phyloP scores from a whole-genome alignment of 352 stramenopile species.

The Pythium angustatum region DNA sequence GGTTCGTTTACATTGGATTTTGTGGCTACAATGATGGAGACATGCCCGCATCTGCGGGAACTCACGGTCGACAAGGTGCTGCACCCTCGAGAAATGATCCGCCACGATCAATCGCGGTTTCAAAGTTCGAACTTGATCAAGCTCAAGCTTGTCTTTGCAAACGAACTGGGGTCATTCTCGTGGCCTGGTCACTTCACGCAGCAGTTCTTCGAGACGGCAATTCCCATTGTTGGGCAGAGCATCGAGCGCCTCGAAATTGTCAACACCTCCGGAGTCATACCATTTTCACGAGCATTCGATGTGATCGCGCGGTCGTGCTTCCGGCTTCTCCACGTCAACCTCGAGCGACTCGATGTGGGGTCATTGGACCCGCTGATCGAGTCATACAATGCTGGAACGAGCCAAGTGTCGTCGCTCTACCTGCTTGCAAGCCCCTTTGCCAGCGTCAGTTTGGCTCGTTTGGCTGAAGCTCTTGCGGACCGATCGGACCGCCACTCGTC shows the following conservation, averaged over 20 bases:
- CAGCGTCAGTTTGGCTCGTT: slow-evolving; percentile 6
- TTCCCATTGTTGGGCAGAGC: slow-evolving; percentile 11
- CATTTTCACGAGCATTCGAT: background rate
- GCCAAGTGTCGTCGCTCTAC: slow-evolving; percentile 22
- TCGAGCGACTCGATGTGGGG: slow-evolving; percentile 5
- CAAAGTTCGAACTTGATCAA: slow-evolving; percentile 4
- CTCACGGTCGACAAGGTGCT: slow-evolving; percentile 5
- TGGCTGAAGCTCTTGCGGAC: slow-evolving; percentile 12
- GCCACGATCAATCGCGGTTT: background rate
- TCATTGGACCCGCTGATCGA: slow-evolving; percentile 15
- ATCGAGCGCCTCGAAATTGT: slow-evolving; percentile 18
- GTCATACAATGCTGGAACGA: slow-evolving; percentile 1
- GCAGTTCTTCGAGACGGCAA: slow-evolving; percentile 9
- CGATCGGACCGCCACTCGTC: background rate
- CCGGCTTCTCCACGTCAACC: slow-evolving; percentile 13
- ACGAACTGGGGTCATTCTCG: background rate
- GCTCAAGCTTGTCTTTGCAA: slow-evolving; percentile 7
- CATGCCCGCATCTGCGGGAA: slow-evolving; percentile 3
- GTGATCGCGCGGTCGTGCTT: background rate
- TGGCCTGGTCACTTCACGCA: background rate
- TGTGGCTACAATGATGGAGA: background rate
- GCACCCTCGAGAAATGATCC: background rate
- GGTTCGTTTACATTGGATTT: background rate
- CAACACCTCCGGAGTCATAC: background rate
- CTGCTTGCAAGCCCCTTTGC: slow-evolving; percentile 10